phyloP scores from a whole-genome alignment of 192 early-diverging fungal species.

The Phlyctochytrium bullatum region DNA sequence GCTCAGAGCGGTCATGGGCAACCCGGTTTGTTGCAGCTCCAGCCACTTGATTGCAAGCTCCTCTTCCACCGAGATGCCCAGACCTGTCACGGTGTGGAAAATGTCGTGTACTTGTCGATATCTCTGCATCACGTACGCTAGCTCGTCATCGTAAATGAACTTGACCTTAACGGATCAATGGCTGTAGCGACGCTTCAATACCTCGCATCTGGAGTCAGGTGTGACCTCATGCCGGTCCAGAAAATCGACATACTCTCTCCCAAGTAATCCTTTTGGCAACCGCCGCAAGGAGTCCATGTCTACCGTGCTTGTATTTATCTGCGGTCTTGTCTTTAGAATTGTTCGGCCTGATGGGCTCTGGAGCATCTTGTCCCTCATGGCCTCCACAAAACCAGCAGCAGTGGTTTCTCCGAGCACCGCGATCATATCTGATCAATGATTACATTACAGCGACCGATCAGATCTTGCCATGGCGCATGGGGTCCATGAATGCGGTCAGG shows the following conservation, averaged over 20 bases:
- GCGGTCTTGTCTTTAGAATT: conserved; percentile 79
- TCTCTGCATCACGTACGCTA: conserved; percentile 91
- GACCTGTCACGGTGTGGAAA: conserved; percentile 84
- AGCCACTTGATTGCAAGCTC: conserved; percentile 96
- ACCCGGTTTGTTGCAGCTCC: conserved; percentile 85
- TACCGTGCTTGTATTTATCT: conserved; percentile 67
- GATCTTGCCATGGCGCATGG: neutral
- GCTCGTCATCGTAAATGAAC: conserved; percentile 84
- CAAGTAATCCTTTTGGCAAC: conserved; percentile 76
- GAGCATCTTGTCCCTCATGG: conserved; percentile 80
- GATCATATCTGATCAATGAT: conserved; percentile 67
- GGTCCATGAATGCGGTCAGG: neutral
- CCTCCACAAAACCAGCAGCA: conserved; percentile 59
- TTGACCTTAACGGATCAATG: conserved; percentile 54
- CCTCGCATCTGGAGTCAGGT: conserved; percentile 75
- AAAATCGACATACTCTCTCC: conserved; percentile 78
- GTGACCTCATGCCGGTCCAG: conserved; percentile 75
- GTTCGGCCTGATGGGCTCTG: conserved; percentile 68
- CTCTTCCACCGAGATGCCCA: conserved; percentile 77
- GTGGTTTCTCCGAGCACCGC: conserved; percentile 90
- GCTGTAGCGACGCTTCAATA: conserved; percentile 22
- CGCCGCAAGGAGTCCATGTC: conserved; percentile 48
- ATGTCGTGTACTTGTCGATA: conserved; percentile 95
- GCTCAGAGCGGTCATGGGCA: conserved; percentile 84
- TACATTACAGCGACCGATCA: neutral